Conservation (phyloP, 2,329 filamentous ascomycete genomes). For the Reticulascus tulasneorum region DNA sequence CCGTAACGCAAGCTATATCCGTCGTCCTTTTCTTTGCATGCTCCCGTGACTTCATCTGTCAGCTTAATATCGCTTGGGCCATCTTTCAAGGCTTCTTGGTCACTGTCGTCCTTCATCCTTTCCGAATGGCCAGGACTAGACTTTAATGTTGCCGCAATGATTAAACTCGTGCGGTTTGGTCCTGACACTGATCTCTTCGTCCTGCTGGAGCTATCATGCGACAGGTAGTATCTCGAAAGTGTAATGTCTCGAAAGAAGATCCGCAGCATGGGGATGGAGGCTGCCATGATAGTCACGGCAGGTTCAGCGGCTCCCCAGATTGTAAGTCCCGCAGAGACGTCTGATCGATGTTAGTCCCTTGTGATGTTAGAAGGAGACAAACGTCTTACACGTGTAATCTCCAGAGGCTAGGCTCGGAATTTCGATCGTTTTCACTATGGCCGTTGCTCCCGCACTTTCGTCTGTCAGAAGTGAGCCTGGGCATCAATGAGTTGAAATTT, state of each 20-base stretch:
- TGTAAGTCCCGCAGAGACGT: conserved; percentile 9
- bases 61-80: too few species aligned
- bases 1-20: too few species aligned
- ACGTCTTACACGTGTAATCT: not conserved
- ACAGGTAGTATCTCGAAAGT: too few species aligned
- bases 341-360: not conserved
- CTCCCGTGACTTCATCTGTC: too few species aligned
- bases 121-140: too few species aligned
- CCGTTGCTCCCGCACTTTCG: not conserved
- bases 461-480: not conserved
- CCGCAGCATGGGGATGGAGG: conserved; percentile 27
- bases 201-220: too few species aligned
- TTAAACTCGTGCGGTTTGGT: too few species aligned
- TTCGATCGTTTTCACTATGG: not conserved
- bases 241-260: conserved; percentile 17
- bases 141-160: too few species aligned
- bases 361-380: not conserved
- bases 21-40: too few species aligned
- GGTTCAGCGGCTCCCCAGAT: conserved; percentile 25
- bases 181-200: too few species aligned
- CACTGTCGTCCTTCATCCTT: too few species aligned
- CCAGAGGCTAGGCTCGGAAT: not conserved
- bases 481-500: not conserved
- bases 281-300: conserved; percentile 22
- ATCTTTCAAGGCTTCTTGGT: too few species aligned